Conservation (phyloP, 306 rosid genomes). For the Elaeagnus macrophylla region DNA sequence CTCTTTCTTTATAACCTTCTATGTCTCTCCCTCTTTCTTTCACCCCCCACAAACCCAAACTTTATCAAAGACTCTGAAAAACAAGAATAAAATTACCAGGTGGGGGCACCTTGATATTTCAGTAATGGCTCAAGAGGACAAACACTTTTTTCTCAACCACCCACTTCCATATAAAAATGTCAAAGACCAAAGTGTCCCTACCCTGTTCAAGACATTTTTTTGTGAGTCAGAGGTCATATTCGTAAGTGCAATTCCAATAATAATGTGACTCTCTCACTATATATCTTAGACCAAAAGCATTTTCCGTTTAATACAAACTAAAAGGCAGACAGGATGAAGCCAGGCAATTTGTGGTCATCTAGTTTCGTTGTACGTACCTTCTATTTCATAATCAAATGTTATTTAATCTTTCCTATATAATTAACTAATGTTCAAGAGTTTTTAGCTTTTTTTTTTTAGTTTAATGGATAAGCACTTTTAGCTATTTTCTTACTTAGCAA, state of each 20-base stretch:
- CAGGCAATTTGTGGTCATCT: conserved; percentile 46
- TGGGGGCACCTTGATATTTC: conserved; percentile 14
- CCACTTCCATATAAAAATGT: background rate
- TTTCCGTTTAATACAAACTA: conserved; percentile 6
- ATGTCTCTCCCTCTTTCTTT: conserved; percentile 6
- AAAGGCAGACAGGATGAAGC: conserved; percentile 73
- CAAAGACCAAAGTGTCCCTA: conserved; percentile 22
- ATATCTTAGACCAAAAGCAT: background rate
- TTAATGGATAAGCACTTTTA: too few species aligned
- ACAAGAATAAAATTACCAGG: conserved; percentile 6
- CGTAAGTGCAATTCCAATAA: conserved; percentile 10
- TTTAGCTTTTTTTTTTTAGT: too few species aligned
- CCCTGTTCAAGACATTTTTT: background rate
- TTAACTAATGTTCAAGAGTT: too few species aligned
- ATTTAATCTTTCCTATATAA: too few species aligned
- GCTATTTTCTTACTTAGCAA: too few species aligned
- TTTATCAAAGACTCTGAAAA: conserved; percentile 6
- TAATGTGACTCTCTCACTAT: conserved; percentile 17
- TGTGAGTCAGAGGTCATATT: conserved; percentile 7
- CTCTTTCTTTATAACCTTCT: conserved; percentile 5
- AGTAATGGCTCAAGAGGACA: conserved; percentile 22
- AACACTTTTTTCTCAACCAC: conserved; percentile 24
- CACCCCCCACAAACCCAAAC: background rate
- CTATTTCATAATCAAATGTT: background rate
- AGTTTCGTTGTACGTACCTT: conserved; percentile 9